These are phyloP conservation scores for Fusarium brevicatenulatum DNA, from an alignment of 2,329 filamentous ascomycete species.

Conservation along the genomic window DNA sequence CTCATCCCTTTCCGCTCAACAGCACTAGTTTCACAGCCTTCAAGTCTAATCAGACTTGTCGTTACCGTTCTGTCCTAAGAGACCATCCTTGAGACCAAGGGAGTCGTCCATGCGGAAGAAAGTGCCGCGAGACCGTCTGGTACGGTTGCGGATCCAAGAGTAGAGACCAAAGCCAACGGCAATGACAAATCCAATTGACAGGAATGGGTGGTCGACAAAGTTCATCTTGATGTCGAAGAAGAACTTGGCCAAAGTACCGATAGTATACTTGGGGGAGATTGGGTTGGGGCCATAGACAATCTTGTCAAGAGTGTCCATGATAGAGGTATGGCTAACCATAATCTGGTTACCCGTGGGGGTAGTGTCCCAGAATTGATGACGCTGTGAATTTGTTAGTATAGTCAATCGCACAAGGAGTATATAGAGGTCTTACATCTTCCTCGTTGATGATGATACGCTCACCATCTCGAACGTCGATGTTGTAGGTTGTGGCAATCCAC, in stretches of 20 bases:
- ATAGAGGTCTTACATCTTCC: conserved; percentile 78
- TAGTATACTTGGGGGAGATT: conserved; percentile 82
- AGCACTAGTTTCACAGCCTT: not conserved
- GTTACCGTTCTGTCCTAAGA: conserved; percentile 61
- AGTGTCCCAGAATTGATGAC: conserved; percentile 93
- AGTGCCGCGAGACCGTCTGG: conserved; percentile 64
- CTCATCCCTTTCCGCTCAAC: not conserved
- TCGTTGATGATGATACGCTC: conserved; percentile 97
- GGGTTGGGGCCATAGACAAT: conserved; percentile 74
- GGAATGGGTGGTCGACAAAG: conserved; percentile 68
- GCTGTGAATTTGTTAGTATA: conserved; percentile 64
- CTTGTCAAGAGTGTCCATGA: conserved; percentile 85
- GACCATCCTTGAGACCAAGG: conserved; percentile 70
- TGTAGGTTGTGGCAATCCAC: conserved; percentile 95
- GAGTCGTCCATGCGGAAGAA: conserved; percentile 72
- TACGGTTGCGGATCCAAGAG: conserved; percentile 64
- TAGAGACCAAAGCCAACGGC: conserved; percentile 64
- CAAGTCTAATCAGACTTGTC: conserved; percentile 49
- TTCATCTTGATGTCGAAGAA: conserved; percentile 72
- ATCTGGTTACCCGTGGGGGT: conserved; percentile 92
- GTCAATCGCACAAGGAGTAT: too few species aligned
- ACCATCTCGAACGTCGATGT: conserved; percentile 86
- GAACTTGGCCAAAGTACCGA: conserved; percentile 75
- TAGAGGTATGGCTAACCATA: conserved; percentile 86
- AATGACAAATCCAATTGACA: conserved; percentile 66